A percentile compares a stretch with the other conserved stretches of the same genome.
These are phyloP conservation scores for Aristolochia contorta DNA, from an alignment of 164 flowering plant genomes.

Conservation along the genomic window DNA sequence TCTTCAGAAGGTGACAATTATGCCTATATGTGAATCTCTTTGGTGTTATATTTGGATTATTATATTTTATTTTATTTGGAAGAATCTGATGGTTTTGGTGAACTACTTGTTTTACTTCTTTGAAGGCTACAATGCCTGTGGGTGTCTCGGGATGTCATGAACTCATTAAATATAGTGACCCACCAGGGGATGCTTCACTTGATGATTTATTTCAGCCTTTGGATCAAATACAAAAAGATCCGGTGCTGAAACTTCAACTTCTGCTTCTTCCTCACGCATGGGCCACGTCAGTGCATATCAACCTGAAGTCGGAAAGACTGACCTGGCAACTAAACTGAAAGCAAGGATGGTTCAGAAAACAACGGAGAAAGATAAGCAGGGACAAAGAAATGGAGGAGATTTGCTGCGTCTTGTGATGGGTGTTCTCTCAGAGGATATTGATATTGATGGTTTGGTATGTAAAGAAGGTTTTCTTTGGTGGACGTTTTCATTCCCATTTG, in stretches of 20 bases:
- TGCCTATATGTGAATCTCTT: not conserved
- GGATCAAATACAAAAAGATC: constrained; percentile 43
- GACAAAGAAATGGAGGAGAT: constrained; percentile 64
- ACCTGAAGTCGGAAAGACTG: constrained; percentile 55
- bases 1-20: constrained; percentile 38
- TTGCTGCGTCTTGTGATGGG: constrained; percentile 78
- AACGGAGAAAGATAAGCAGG: constrained; percentile 58
- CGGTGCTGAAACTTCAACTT: constrained; percentile 64
- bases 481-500: not conserved
- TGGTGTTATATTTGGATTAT: not conserved
- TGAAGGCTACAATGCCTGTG: constrained; percentile 48
- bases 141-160: constrained; percentile 40
- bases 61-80: not conserved
- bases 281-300: constrained; percentile 25
- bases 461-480: not conserved
- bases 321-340: constrained; percentile 74
- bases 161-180: constrained; percentile 86
- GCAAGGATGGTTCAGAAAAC: constrained; percentile 85
- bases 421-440: constrained; percentile 72
- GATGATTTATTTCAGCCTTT: constrained; percentile 90
- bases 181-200: constrained; percentile 92
- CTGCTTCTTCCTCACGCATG: constrained; percentile 51
- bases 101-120: constrained; percentile 5
- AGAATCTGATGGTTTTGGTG: not conserved
- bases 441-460: constrained; percentile 73